These are phyloP conservation scores for Nannizziopsis arthrosporioides DNA, from an alignment of 2,329 filamentous ascomycete genomes.

Conservation along the genomic window DNA sequence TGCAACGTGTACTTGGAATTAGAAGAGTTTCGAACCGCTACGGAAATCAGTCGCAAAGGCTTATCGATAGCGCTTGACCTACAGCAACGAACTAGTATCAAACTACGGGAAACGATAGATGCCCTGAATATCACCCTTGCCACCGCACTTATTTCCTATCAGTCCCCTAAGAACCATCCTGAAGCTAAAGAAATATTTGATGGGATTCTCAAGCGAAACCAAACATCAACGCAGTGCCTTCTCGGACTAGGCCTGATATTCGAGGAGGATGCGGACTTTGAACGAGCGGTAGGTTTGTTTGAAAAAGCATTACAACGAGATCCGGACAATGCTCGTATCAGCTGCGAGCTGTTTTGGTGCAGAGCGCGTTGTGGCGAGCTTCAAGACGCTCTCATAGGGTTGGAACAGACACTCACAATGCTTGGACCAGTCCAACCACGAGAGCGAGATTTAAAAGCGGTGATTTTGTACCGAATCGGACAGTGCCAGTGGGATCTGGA, in stretches of 20 bases:
- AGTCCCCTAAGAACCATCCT: conserved; percentile 76
- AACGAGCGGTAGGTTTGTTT: conserved; percentile 69
- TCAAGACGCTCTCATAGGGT: conserved; percentile 51
- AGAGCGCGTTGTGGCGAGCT: conserved; percentile 73
- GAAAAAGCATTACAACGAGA: conserved; percentile 64
- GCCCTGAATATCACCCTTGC: conserved; percentile 65
- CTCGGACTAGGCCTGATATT: conserved; percentile 85
- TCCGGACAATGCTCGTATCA: conserved; percentile 61
- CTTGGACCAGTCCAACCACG: conserved; percentile 52
- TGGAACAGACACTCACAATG: conserved; percentile 57
- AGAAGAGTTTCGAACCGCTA: conserved; percentile 73
- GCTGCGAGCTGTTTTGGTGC: conserved; percentile 84
- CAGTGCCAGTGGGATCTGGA: conserved; percentile 79
- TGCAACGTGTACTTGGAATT: conserved; percentile 71
- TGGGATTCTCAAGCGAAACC: conserved; percentile 62
- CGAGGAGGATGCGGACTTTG: conserved; percentile 84
- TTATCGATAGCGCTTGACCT: conserved; percentile 50
- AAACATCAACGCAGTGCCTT: conserved; percentile 64
- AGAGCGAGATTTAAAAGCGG: conserved; percentile 62
- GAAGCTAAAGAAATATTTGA: conserved; percentile 84
- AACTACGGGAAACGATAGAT: conserved; percentile 58
- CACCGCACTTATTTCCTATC: conserved; percentile 81
- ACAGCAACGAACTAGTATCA: conserved; percentile 54
- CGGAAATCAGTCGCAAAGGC: conserved; percentile 68
- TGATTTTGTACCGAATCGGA: conserved; percentile 77